Evolutionary conservation across 768 basidiomycete species (phyloP).

Genomic region (Mrakia blollopis): DNA sequence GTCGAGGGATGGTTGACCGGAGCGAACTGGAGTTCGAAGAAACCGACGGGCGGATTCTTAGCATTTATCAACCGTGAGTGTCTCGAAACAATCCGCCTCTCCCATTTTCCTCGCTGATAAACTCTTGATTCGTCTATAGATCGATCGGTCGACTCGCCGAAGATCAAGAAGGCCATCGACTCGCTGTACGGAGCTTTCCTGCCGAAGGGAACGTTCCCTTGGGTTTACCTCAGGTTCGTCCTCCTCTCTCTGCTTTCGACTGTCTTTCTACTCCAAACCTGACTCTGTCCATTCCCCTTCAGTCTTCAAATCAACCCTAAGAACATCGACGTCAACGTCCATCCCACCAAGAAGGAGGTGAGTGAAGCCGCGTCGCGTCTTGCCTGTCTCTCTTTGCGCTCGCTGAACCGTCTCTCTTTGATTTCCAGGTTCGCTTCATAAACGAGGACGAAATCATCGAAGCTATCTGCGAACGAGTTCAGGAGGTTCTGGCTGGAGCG

Average conservation of each 20-base stretch:
- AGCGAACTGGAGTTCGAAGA: slow-evolving; percentile 65
- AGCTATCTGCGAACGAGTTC: slow-evolving; percentile 66
- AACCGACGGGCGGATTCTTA: slow-evolving; percentile 68
- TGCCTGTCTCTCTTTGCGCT: background rate
- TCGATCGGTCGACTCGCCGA: slow-evolving; percentile 79
- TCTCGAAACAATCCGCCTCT: background rate
- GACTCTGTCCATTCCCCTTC: slow-evolving; percentile 18
- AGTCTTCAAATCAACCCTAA: slow-evolving; percentile 79
- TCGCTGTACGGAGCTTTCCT: slow-evolving; percentile 74
- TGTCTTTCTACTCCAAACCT: background rate
- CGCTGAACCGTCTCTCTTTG: background rate
- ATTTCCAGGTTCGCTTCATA: slow-evolving; percentile 65
- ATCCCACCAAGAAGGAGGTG: slow-evolving; percentile 91
- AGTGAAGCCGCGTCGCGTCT: background rate
- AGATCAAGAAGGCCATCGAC: slow-evolving; percentile 83
- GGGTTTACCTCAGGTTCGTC: slow-evolving; percentile 85
- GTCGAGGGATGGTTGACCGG: slow-evolving; percentile 73
- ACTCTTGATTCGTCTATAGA: slow-evolving; percentile 51
- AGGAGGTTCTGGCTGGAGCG: slow-evolving; percentile 56
- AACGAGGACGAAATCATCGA: slow-evolving; percentile 83
- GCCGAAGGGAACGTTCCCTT: slow-evolving; percentile 83
- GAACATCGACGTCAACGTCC: slow-evolving; percentile 93
- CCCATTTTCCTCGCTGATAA: background rate
- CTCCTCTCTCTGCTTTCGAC: background rate
- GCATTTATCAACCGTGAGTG: slow-evolving; percentile 90